A percentile compares a stretch with the other conserved stretches of the same genome.
Evolutionary conservation across 768 basidiomycete genomes (phyloP).

Genomic region (Suillus tomentosus): DNA sequence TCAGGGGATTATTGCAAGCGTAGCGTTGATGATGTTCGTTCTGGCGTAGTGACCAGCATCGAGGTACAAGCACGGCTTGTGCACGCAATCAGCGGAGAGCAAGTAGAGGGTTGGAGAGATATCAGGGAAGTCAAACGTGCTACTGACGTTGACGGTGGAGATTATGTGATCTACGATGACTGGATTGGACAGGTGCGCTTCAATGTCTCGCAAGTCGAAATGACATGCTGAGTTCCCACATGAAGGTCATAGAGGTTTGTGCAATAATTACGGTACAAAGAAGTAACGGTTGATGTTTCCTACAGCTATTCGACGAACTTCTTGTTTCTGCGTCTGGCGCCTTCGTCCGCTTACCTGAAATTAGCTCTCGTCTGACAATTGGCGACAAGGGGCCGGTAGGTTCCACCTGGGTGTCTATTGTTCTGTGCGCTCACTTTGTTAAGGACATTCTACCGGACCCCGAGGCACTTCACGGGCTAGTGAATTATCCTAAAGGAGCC

Average conservation of each 20-base stretch:
- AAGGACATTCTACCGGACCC: constrained; percentile 71
- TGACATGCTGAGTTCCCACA: constrained; percentile 6
- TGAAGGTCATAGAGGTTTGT: constrained; percentile 75
- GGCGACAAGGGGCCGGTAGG: constrained; percentile 77
- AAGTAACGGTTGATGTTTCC: constrained; percentile 15
- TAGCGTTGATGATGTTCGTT: constrained; percentile 68
- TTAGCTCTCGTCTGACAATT: constrained; percentile 72
- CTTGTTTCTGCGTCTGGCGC: constrained; percentile 68
- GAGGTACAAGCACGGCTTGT: constrained; percentile 67
- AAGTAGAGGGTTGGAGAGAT: constrained; percentile 64
- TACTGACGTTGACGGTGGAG: constrained; percentile 69
- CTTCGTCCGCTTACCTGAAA: constrained; percentile 74
- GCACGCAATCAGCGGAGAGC: constrained; percentile 69
- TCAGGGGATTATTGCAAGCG: constrained; percentile 84
- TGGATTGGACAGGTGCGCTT: constrained; percentile 88
- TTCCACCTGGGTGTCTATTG: constrained; percentile 13
- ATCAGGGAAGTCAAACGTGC: constrained; percentile 57
- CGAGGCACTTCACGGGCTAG: constrained; percentile 45
- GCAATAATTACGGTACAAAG: background rate
- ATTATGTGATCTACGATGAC: constrained; percentile 79
- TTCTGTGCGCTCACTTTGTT: constrained; percentile 13
- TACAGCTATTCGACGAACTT: constrained; percentile 82
- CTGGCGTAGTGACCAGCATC: constrained; percentile 71
- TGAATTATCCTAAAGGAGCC: constrained; percentile 47
- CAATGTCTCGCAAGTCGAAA: constrained; percentile 12